Evolutionary conservation across 192 early-diverging fungal species (phyloP).

Genomic region (Diversispora epigaea): DNA sequence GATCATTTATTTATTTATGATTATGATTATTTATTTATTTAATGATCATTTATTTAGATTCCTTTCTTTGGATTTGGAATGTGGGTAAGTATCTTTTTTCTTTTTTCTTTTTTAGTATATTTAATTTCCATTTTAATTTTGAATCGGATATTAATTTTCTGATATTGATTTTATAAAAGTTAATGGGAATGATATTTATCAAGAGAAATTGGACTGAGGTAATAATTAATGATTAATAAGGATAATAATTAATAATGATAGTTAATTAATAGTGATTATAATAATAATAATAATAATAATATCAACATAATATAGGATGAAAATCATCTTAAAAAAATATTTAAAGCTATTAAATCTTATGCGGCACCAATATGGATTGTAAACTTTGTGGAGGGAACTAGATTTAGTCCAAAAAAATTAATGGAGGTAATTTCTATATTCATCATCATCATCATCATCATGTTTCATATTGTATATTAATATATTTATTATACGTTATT

Average conservation of each 20-base stretch:
- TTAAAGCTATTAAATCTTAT: constrained; percentile 48
- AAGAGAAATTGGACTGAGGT: constrained; percentile 53
- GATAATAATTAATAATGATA: constrained; percentile 1
- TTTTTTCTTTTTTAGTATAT: background rate
- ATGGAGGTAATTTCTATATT: constrained; percentile 38
- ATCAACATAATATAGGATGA: too few relatives aligned
- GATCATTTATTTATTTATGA: too few relatives aligned
- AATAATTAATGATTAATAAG: background rate
- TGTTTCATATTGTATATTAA: constrained; percentile 33
- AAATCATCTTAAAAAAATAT: constrained; percentile 51
- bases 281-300: too few relatives aligned
- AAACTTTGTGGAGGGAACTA: constrained; percentile 58
- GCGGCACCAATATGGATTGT: constrained; percentile 55
- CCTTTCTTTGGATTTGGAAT: constrained; percentile 64
- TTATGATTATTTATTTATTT: too few relatives aligned
- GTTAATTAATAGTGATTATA: background rate
- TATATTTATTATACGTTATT: constrained; percentile 38
- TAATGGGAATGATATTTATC: constrained; percentile 60
- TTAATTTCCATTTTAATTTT: background rate
- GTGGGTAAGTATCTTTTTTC: constrained; percentile 43
- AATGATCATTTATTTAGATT: constrained; percentile 39
- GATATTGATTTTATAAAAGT: too few relatives aligned
- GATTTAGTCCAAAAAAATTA: constrained; percentile 51
- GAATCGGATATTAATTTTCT: too few relatives aligned
- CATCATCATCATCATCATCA: too few relatives aligned